phyloP scores from a whole-genome alignment of 2,329 filamentous ascomycete genomes.

The Sphaerulina musiva region DNA sequence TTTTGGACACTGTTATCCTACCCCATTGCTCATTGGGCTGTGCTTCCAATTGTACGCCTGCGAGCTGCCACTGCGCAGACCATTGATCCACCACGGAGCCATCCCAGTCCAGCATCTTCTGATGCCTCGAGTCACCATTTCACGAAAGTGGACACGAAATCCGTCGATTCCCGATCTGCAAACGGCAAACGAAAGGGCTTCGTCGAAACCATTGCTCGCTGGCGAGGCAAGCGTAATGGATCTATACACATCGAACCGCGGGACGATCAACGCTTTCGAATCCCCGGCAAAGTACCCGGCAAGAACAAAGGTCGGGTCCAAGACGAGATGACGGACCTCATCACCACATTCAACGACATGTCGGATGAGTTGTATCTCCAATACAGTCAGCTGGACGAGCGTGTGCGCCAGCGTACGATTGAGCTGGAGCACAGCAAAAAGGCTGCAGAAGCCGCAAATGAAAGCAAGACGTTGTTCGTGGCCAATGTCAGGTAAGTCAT shows the following conservation, averaged over 20 bases:
- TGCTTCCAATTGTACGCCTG: conserved; percentile 70
- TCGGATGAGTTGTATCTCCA: conserved; percentile 81
- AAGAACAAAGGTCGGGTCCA: conserved; percentile 68
- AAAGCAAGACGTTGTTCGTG: conserved; percentile 59
- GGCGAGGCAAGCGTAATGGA: conserved; percentile 22
- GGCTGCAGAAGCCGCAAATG: conserved; percentile 87
- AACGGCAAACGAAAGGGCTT: conserved; percentile 23
- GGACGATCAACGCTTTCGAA: conserved; percentile 59
- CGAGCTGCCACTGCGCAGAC: conserved; percentile 69
- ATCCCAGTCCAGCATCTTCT: conserved; percentile 4
- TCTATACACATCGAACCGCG: conserved; percentile 32
- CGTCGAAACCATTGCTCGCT: conserved; percentile 33
- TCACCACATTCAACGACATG: conserved; percentile 86
- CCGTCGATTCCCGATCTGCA: background rate
- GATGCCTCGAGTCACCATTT: conserved; percentile 1
- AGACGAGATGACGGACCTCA: conserved; percentile 79
- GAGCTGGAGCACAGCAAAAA: conserved; percentile 86
- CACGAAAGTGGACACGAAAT: conserved; percentile 1
- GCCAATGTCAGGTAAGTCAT: conserved; percentile 30
- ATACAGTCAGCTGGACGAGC: conserved; percentile 75
- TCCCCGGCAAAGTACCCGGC: conserved; percentile 68
- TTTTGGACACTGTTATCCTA: conserved; percentile 65
- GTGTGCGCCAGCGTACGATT: conserved; percentile 73
- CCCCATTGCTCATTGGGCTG: conserved; percentile 74
- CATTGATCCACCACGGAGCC: conserved; percentile 54